These are phyloP conservation scores for Metschnikowia borealis DNA, from an alignment of 805 yeast species.

Conservation along the genomic window DNA sequence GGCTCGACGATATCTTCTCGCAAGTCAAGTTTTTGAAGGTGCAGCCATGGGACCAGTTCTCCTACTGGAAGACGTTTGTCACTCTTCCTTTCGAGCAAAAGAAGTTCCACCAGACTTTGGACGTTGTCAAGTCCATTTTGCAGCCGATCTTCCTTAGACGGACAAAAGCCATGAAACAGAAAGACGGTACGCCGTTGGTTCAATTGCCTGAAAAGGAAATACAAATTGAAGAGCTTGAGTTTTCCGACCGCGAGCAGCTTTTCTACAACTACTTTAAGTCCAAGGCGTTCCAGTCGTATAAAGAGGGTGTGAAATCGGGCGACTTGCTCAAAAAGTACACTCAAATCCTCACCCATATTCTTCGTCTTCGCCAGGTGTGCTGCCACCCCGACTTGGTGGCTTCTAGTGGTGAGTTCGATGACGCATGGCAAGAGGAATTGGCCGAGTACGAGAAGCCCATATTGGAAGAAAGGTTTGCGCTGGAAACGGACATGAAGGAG, in stretches of 20 bases:
- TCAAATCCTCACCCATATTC: slow-evolving; percentile 74
- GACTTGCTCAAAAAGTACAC: slow-evolving; percentile 69
- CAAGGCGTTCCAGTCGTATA: slow-evolving; percentile 60
- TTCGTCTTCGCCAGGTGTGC: slow-evolving; percentile 82
- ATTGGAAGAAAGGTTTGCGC: slow-evolving; percentile 17
- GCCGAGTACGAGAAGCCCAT: slow-evolving; percentile 13
- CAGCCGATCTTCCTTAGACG: slow-evolving; percentile 81
- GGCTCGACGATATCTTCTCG: slow-evolving; percentile 82
- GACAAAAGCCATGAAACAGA: slow-evolving; percentile 78
- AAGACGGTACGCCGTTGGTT: slow-evolving; percentile 70
- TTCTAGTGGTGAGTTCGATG: slow-evolving; percentile 50
- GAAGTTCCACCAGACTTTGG: slow-evolving; percentile 67
- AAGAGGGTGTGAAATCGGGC: slow-evolving; percentile 58
- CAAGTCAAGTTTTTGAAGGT: slow-evolving; percentile 67
- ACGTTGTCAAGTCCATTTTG: slow-evolving; percentile 77
- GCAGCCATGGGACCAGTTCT: slow-evolving; percentile 87
- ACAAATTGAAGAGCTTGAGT: slow-evolving; percentile 58
- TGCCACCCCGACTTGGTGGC: slow-evolving; percentile 73
- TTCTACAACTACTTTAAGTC: slow-evolving; percentile 67
- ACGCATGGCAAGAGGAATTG: slow-evolving; percentile 30
- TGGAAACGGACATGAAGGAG: slow-evolving; percentile 20
- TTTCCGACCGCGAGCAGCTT: slow-evolving; percentile 60
- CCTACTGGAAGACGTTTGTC: slow-evolving; percentile 84
- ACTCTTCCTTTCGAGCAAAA: slow-evolving; percentile 78
- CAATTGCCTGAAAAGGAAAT: slow-evolving; percentile 74